These are phyloP conservation scores for Picocystis sp. DNA, from an alignment of 163 green algal species.

Conservation along the genomic window DNA sequence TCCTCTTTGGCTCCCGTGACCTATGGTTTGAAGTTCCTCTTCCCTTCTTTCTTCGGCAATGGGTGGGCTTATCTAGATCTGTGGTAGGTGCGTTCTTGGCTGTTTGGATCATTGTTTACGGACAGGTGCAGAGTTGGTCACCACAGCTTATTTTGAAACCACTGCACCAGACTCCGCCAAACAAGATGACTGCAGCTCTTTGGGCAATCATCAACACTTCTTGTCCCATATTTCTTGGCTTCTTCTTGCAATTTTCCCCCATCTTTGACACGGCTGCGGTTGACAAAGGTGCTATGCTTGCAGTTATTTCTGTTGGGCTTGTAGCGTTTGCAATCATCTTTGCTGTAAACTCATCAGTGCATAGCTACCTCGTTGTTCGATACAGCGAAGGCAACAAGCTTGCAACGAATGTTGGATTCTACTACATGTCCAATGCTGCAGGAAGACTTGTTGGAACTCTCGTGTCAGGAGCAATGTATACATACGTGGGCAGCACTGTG, in stretches of 20 bases:
- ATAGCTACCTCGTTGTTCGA: slow-evolving; percentile 61
- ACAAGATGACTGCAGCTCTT: slow-evolving; percentile 46
- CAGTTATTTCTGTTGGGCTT: slow-evolving; percentile 26
- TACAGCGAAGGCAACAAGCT: slow-evolving; percentile 68
- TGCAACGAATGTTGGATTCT: slow-evolving; percentile 64
- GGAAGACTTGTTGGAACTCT: slow-evolving; percentile 57
- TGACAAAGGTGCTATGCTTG: slow-evolving; percentile 15
- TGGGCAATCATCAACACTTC: slow-evolving; percentile 42
- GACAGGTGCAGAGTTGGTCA: slow-evolving; percentile 58
- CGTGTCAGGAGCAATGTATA: slow-evolving; percentile 49
- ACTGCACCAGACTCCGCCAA: slow-evolving; percentile 49
- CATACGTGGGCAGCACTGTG: slow-evolving; percentile 31
- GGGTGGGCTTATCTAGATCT: slow-evolving; percentile 33
- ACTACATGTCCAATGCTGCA: slow-evolving; percentile 67
- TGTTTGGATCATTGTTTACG: slow-evolving; percentile 48
- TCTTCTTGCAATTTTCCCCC: slow-evolving; percentile 5
- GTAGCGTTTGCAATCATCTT: slow-evolving; percentile 60
- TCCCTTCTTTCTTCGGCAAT: slow-evolving; percentile 48
- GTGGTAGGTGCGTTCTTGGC: slow-evolving; percentile 41
- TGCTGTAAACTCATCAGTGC: slow-evolving; percentile 60
- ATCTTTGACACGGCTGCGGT: slow-evolving; percentile 8
- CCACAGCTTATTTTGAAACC: slow-evolving; percentile 50
- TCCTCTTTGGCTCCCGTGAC: slow-evolving; percentile 55
- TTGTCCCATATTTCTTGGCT: slow-evolving; percentile 14
- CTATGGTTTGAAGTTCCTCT: slow-evolving; percentile 76